Conservation (phyloP, 2,329 filamentous ascomycete genomes). For the Sarocladium kiliense region DNA sequence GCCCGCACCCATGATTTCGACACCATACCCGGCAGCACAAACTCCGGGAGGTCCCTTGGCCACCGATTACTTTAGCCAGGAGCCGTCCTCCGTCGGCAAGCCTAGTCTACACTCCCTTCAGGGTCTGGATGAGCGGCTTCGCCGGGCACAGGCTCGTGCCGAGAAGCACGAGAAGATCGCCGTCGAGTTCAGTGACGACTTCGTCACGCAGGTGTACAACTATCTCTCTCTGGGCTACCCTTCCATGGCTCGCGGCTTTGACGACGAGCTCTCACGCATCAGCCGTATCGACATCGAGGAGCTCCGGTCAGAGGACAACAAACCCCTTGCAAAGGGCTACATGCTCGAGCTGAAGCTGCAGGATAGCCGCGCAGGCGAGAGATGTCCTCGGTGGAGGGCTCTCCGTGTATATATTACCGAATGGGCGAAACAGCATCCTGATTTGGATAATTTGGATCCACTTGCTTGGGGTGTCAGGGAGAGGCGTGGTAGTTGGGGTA, state of each 20-base stretch:
- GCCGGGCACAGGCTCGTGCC: slow-evolving; percentile 37
- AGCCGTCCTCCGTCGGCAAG: slow-evolving; percentile 24
- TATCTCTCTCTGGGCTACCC: slow-evolving; percentile 93
- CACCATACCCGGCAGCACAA: slow-evolving; percentile 35
- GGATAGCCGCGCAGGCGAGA: slow-evolving; percentile 40
- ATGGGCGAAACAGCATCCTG: slow-evolving; percentile 84
- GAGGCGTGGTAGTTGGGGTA: slow-evolving; percentile 67
- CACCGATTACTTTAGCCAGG: slow-evolving; percentile 38
- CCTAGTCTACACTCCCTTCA: slow-evolving; percentile 41
- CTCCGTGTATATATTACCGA: slow-evolving; percentile 78
- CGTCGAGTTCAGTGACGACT: slow-evolving; percentile 72
- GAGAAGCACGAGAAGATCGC: slow-evolving; percentile 50
- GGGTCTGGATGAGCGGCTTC: slow-evolving; percentile 46
- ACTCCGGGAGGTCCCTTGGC: slow-evolving; percentile 39
- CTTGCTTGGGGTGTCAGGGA: slow-evolving; percentile 64
- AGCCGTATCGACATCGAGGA: slow-evolving; percentile 64
- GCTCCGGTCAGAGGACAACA: slow-evolving; percentile 65
- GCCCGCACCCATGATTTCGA: slow-evolving; percentile 44
- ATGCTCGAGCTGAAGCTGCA: slow-evolving; percentile 53
- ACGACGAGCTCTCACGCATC: slow-evolving; percentile 80
- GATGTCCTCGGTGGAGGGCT: slow-evolving; percentile 73
- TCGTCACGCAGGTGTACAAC: slow-evolving; percentile 95
- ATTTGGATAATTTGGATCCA: slow-evolving; percentile 56
- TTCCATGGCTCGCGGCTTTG: slow-evolving; percentile 74
- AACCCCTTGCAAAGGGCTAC: slow-evolving; percentile 62